Evolutionary conservation across 768 basidiomycete species (phyloP), one percentile per base, ranked within the genome.

Genomic region (Russula foetens): DNA sequence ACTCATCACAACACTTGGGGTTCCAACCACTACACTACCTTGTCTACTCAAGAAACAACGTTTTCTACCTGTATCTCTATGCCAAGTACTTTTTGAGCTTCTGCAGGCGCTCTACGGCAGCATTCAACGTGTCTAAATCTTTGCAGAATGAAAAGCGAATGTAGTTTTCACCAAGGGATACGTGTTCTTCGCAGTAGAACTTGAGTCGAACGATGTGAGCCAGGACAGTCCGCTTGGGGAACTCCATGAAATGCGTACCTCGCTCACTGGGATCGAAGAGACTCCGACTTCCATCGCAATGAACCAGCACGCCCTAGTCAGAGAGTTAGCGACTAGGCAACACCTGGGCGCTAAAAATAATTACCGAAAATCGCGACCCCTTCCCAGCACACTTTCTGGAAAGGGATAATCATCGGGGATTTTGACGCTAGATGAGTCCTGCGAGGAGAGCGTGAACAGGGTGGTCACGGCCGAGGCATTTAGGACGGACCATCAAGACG

Each of bases 131-230:
- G 44, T 90, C 91, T 21, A 84, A 64, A 68, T 98, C 96, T 71
- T 99, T 99, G 79, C 97, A 98, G 78, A 97, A 94, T 1, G 94
- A 88, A 71, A 98, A 98, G 58, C 92, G 83, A 23, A 82, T 85
- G 69, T 86, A 96, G 49, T 77, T 85, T 72, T 96, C 94, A 28
- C 95, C 95, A 56, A 97, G 91, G 59, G 74, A 73, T 28, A 84
- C 80, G 69, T 98, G 95, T 58, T 92, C 90, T 66, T 85, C 80
- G 69, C 92, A 93, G 74, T 96, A 98, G 74, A 98, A 98, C 91
- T 95, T 28, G 38, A 29, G 62, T 49, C 26, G 54, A 43, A 57
- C 52, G 41, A 5, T 19, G 26, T 47, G 46, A 48, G 39, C 39
- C 9, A 17, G 46, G 29, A 45, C 9, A 31, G 35, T 19, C 23